Base-by-base conservation (phyloP, 192 early-diverging fungal species). In the Mortierella antarctica region DNA sequence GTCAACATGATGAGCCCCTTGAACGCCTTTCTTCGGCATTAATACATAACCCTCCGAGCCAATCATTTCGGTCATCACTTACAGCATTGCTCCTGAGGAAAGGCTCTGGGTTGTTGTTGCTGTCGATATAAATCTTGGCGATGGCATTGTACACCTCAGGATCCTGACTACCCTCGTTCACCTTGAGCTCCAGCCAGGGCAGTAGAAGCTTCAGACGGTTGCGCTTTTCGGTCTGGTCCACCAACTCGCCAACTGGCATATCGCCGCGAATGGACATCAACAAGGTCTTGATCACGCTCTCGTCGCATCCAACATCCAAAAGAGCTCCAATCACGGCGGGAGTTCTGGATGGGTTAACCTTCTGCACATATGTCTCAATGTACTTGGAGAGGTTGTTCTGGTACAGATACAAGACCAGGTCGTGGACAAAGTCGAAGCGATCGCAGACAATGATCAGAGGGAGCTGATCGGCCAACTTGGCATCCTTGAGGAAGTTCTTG, bases 321-420 rank as follows among this genome's bases (percentile, higher is more conserved):
- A 99, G 86, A n/a, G 94, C 98, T 21, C 97, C 98, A 67, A 99
- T 89, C 42, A 99, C 98, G 59, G 93, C 90, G 44, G 98, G 97
- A 46, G 97, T 95, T 62, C 98, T 95, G 40, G 89, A 74, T 7
- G 98, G 88, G 83, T 99, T 99, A 63, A 99, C 97, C 76, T 96
- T 97, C 74, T 99, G 98, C n/a, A 99, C 98, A 73, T 99, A 99
- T 18, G 97, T 93, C 85, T 98, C 98, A 78, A 99, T 98, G 86
- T 95, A 98, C 88, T 97, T 96, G 83, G 88, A 92, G 73, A 95
- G 81, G 64, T 93, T 92, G 86, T 96, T 96, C 66, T 97, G 95
- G 87, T 98, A 98, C 77, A 99, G 85, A 58, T 95, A 97, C 44
- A 99, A 89, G 8, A 99, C 95, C 39, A 99, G 86, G 69, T 99